Evolutionary conservation across 352 stramenopile genomes (phyloP).

Genomic region (Plasmopara viticola): DNA sequence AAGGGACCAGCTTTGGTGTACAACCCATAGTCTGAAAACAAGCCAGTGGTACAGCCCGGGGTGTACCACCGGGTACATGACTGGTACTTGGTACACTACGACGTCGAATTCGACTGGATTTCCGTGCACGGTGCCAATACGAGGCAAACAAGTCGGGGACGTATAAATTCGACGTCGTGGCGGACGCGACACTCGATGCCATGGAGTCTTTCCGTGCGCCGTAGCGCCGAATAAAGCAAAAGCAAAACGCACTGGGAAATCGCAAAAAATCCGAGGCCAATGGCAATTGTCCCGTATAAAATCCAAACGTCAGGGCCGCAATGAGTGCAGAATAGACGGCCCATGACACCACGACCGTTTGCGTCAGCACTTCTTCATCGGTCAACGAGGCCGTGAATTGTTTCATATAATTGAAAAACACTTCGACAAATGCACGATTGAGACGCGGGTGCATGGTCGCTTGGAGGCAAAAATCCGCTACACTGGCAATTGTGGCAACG

Average conservation of each 20-base stretch:
- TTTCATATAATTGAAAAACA: conserved; percentile 59
- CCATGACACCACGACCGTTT: conserved; percentile 49
- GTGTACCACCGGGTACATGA: conserved; percentile 15
- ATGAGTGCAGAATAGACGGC: conserved; percentile 41
- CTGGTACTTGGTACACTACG: conserved; percentile 19
- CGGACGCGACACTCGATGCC: conserved; percentile 6
- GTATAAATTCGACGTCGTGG: conserved; percentile 13
- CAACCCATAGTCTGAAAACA: conserved; percentile 15
- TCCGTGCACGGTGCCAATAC: conserved; percentile 30
- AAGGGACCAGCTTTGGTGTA: conserved; percentile 28
- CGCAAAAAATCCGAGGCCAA: conserved; percentile 46
- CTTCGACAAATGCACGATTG: conserved; percentile 58
- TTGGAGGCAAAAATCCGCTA: conserved; percentile 66
- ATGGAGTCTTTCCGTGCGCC: conserved; percentile 49
- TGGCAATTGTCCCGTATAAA: conserved; percentile 44
- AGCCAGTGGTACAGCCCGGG: no score
- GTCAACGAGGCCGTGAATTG: conserved; percentile 53
- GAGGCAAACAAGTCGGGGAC: conserved; percentile 39
- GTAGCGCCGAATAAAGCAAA: conserved; percentile 23
- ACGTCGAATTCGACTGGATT: conserved; percentile 15
- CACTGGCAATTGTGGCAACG: conserved; percentile 47
- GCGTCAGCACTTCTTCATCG: conserved; percentile 56
- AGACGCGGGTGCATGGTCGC: conserved; percentile 61
- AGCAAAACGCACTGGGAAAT: conserved; percentile 29
- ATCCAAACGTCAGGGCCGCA: conserved; percentile 42